A percentile compares a stretch with the other conserved stretches of the same genome.
Conservation (phyloP, 495 filamentous ascomycete species). For the Hyaloscypha bicolor region DNA sequence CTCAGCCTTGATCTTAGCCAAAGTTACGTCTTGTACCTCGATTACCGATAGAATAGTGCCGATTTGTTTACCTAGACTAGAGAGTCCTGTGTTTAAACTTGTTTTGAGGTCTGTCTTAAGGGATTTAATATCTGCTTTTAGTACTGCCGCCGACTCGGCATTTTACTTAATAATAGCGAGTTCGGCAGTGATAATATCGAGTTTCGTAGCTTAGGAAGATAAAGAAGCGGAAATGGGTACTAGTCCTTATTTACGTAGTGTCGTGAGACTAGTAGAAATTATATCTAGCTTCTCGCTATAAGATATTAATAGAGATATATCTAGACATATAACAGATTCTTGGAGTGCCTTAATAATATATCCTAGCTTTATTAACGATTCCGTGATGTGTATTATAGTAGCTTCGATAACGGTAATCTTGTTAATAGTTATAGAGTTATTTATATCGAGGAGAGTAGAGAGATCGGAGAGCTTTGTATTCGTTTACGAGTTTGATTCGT, state of each 20-base stretch:
- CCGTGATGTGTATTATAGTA: constrained; percentile 26
- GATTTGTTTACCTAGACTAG: constrained; percentile 19
- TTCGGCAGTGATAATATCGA: constrained; percentile 26
- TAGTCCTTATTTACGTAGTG: constrained; percentile 22
- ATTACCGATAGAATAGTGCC: background rate
- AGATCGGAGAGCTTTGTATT: constrained; percentile 23
- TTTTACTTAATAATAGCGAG: constrained; percentile 24
- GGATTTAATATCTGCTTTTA: constrained; percentile 22
- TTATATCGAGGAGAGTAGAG: constrained; percentile 20
- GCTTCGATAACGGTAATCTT: constrained; percentile 29
- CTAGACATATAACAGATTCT: constrained; percentile 24
- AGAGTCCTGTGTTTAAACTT: constrained; percentile 20
- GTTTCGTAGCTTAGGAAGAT: constrained; percentile 24
- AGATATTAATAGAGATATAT: constrained; percentile 22
- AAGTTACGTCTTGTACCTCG: constrained; percentile 20
- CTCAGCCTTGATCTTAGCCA: constrained; percentile 19
- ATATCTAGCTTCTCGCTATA: constrained; percentile 26
- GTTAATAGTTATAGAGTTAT: constrained; percentile 13
- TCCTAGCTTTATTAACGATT: constrained; percentile 21
- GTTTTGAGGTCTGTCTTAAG: constrained; percentile 29
- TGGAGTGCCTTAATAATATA: constrained; percentile 26
- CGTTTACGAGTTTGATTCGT: constrained; percentile 21
- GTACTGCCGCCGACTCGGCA: constrained; percentile 8
- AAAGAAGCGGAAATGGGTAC: constrained; percentile 18
- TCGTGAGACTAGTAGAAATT: constrained; percentile 24